phyloP scores from a whole-genome alignment of 2,329 filamentous ascomycete genomes.

The Endocalyx cinctus region DNA sequence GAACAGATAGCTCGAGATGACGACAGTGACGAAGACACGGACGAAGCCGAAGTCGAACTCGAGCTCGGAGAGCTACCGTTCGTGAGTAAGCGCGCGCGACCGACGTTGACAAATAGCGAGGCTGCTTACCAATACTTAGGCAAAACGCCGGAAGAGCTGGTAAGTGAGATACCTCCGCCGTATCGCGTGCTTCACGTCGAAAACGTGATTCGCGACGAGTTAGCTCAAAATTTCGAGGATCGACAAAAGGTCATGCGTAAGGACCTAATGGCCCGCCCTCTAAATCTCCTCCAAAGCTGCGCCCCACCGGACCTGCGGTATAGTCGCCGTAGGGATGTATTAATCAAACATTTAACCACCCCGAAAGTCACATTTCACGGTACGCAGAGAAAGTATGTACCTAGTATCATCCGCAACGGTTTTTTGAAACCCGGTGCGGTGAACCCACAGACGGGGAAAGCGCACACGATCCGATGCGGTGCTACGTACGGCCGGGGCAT shows the following conservation, averaged over 20 bases:
- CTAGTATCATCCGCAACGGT: conserved; percentile 39
- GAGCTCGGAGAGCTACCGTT: conserved; percentile 9
- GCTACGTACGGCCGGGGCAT: conserved; percentile 37
- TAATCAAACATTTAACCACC: conserved; percentile 31
- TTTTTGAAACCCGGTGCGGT: conserved; percentile 34
- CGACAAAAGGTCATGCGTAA: conserved; percentile 21
- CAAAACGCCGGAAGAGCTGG: conserved; percentile 28
- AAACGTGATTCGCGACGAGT: conserved; percentile 30
- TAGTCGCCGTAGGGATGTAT: conserved; percentile 20
- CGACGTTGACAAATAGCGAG: conserved; percentile 14
- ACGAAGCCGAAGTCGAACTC: too few species aligned
- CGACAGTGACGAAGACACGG: too few species aligned
- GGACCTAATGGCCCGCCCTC: conserved; percentile 13
- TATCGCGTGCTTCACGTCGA: conserved; percentile 36
- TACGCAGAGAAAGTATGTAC: conserved; percentile 29
- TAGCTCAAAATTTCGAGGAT: conserved; percentile 25
- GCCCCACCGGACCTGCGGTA: too few species aligned
- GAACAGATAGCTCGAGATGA: too few species aligned
- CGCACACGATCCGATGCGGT: conserved; percentile 29
- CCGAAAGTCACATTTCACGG: conserved; percentile 38
- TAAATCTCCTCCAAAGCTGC: too few species aligned
- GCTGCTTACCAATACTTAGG: conserved; percentile 27
- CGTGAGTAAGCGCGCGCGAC: conserved; percentile 5
- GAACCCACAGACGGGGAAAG: conserved; percentile 22
- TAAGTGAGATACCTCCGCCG: conserved; percentile 21